Conservation (phyloP, 2,329 filamentous ascomycete genomes). For the Cladophialophora chaetospira region DNA sequence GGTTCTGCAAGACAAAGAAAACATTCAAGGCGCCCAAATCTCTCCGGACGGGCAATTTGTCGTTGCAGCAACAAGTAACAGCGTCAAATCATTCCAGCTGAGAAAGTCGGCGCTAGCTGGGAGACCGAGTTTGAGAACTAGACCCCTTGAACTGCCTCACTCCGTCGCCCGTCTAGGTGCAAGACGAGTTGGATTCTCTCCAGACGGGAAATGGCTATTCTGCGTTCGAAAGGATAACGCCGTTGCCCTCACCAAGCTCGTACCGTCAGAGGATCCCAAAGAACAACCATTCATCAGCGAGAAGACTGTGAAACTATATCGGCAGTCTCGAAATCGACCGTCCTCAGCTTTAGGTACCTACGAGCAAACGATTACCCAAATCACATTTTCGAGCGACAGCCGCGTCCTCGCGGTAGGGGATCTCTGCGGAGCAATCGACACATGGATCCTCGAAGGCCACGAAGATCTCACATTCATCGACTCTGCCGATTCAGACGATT, state of each 20-base stretch:
- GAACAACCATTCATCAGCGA: constrained; percentile 48
- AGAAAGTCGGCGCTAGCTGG: constrained; percentile 19
- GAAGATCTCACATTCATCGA: constrained; percentile 54
- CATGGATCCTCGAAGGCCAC: constrained; percentile 71
- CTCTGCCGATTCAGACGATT: constrained; percentile 36
- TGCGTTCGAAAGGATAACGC: constrained; percentile 62
- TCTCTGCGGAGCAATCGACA: constrained; percentile 81
- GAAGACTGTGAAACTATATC: constrained; percentile 46
- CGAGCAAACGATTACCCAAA: constrained; percentile 71
- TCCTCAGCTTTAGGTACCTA: constrained; percentile 58
- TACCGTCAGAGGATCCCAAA: constrained; percentile 42
- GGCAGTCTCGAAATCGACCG: constrained; percentile 44
- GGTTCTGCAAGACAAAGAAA: constrained; percentile 67
- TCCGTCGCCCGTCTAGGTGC: constrained; percentile 65
- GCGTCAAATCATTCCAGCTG: constrained; percentile 77
- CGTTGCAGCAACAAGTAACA: constrained; percentile 71
- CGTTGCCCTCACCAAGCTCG: constrained; percentile 56
- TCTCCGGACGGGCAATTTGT: constrained; percentile 72
- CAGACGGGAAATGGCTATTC: constrained; percentile 49
- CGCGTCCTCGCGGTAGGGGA: constrained; percentile 77
- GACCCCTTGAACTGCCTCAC: constrained; percentile 67
- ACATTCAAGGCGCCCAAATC: constrained; percentile 74
- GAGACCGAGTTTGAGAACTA: constrained; percentile 50
- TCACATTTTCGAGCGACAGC: constrained; percentile 79
- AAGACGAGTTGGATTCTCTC: constrained; percentile 59